Percentiles rank a stretch among this genome's conserved stretches.
Conservation (phyloP, 257 asterid genomes). For the Gardenia jasminoides region DNA sequence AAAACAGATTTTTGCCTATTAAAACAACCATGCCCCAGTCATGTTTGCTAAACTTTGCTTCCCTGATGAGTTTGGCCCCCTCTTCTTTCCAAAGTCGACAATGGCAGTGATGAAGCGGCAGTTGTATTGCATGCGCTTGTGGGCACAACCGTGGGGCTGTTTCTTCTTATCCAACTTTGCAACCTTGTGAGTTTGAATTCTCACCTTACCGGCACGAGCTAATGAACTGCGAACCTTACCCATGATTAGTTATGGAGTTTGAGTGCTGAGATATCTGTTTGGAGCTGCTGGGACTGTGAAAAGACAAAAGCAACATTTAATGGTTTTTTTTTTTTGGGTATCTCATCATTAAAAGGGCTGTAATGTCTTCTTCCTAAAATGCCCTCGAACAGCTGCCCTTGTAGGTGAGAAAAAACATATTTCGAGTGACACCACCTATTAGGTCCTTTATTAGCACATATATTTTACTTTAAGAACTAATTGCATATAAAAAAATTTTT, state of each 20-base stretch:
- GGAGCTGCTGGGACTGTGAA: too few relatives aligned
- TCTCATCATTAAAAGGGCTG: too few relatives aligned
- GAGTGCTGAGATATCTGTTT: not conserved
- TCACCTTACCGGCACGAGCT: conserved; percentile 95
- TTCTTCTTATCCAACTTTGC: conserved; percentile 87
- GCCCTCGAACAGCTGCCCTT: too few relatives aligned
- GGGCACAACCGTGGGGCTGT: conserved; percentile 91
- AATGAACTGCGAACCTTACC: conserved; percentile 82
- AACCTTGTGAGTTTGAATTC: conserved; percentile 87
- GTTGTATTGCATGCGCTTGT: conserved; percentile 86
- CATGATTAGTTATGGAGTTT: not conserved
- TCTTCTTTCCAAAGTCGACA: conserved; percentile 90
- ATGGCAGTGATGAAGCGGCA: conserved; percentile 93
- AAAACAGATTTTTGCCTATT: conserved; percentile 20
- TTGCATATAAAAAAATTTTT: too few relatives aligned
- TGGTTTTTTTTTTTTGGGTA: too few relatives aligned
- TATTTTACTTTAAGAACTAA: too few relatives aligned
- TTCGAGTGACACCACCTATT: too few relatives aligned
- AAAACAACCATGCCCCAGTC: conserved; percentile 11
- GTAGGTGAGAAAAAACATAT: too few relatives aligned
- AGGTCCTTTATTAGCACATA: too few relatives aligned
- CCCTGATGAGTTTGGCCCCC: conserved; percentile 85
- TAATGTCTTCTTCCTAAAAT: too few relatives aligned
- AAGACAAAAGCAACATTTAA: too few relatives aligned
- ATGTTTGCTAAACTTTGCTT: conserved; percentile 48